Evolutionary conservation across 2,329 filamentous ascomycete species (phyloP).

Genomic region (Penicillium sp.): DNA sequence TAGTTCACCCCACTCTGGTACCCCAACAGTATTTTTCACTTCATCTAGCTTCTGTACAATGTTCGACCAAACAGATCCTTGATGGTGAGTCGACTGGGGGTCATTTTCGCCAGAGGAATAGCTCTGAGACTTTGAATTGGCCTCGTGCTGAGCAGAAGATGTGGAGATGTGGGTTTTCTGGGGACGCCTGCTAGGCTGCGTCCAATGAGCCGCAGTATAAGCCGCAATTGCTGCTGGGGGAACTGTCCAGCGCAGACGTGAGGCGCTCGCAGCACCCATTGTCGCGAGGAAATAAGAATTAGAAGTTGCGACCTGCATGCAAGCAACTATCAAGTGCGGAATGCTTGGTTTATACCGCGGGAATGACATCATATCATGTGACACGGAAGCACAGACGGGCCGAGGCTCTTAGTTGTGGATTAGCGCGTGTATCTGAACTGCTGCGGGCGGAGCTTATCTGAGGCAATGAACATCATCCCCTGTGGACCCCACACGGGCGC

Average conservation of each 20-base stretch:
- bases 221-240: constrained; percentile 35
- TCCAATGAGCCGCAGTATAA: constrained; percentile 27
- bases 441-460: constrained; percentile 22
- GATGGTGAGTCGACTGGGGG: constrained; percentile 22
- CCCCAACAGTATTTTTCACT: constrained; percentile 41
- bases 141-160: constrained; percentile 9
- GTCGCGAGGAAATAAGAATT: constrained; percentile 21
- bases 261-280: constrained; percentile 37
- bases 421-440: constrained; percentile 20
- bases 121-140: constrained; percentile 13
- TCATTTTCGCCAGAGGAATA: constrained; percentile 5
- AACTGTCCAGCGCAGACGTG: constrained; percentile 37
- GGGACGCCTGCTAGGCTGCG: constrained; percentile 24
- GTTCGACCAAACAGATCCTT: constrained; percentile 45
- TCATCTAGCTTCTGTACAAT: constrained; percentile 52
- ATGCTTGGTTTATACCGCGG: background rate
- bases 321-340: background rate
- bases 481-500: constrained; percentile 18
- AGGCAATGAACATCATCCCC: constrained; percentile 11
- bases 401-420: constrained; percentile 15
- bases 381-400: constrained; percentile 19
- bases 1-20: constrained; percentile 45
- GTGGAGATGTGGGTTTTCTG: constrained; percentile 28
- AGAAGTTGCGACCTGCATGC: constrained; percentile 23
- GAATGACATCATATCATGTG: constrained; percentile 33